Evolutionary conservation across 192 early-diverging fungal genomes (phyloP), one percentile per base, ranked within the genome.

Genomic region (Phlyctochytrium bullatum): DNA sequence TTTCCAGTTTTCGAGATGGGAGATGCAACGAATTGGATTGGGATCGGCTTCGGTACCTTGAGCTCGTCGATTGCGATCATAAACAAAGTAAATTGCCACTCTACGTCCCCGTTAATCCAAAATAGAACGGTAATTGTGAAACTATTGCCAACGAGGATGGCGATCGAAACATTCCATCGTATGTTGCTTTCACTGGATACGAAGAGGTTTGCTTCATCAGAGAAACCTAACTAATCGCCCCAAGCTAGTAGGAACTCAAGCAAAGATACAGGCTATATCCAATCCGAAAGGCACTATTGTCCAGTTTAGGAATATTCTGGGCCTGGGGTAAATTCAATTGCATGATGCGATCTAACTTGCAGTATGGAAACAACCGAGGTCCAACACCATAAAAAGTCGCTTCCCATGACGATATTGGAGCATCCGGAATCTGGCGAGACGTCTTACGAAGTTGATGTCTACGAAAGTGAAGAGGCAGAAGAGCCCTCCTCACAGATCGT

Each of bases 141-240:
- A 88, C 91, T 65, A 96, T 98, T 74, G 97, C 97, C 70, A 97
- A 98, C 84, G 93, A 95, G 79, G 97, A 98, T 71, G 97, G 97
- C 76, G 93, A 96, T 82, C 83, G 95, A 64, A 92, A 92, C 78
- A 97, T 95, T 71, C 92, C 97, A 35, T 88, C 93, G 36, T 91
- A 90, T 76, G 89, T 97, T 67, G 93, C 94, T 65, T 96, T 96
- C 85, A 88, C 89, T 0, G 90, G 87, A 51, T 88, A 93, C 54
- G 97, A 96, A 67, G 93, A 93, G 82, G 90, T 93, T 47, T 14
- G 20, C 40, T 20, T 20, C 20, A 14, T 47, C 20, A 47, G 20
- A 47, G 6, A 6, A 20, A 20, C 10, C 6, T 20, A 47, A 47
- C 40, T 14, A 20, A 47, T 47, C 40, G 40, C 20, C 20, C 40